Evolutionary conservation across 306 rosid species (phyloP), one percentile per base, ranked within the genome.

Genomic region (Trifolium pratense): DNA sequence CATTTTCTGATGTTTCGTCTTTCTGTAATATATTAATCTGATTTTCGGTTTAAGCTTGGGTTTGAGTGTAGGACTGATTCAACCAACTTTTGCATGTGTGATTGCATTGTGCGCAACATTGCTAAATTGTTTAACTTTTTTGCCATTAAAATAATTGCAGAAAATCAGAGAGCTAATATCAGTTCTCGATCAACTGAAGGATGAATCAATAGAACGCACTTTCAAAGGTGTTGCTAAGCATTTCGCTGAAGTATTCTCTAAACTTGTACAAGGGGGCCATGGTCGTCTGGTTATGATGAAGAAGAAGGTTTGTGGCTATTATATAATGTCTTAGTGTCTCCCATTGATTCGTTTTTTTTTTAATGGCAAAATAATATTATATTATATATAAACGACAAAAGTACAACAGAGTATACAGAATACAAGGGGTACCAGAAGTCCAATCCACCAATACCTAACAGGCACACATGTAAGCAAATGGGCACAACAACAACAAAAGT

Each of bases 161-260:
- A 94, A 94, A 94, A 94, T 94, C 78, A 86, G 73, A 81, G 97
- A 94, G 78, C 89, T 94, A 32, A 94, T 91, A 85, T 75, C 87
- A n/a, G 92, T 86, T 66, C 85, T 94, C 75, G 98, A 94, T 88
- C 96, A 89, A 69, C 88, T 91, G 78, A 94, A 94, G 79, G 98
- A 91, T 53, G 98, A 94, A 81, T 91, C 97, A 26, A 94, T 91
- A 53, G 98, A 94, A 48, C 97, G 97, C 40, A 94, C 98, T 74
- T 94, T 91, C 82, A 94, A 91, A 85, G 98, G 98, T 74, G 98
- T 94, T 78, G 96, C 97, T 43, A 83, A 89, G 89, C 94, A 94
- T 87, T 94, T 94, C 72, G 90, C 89, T 57, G 91, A 94, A 88
- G 96, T 94, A 71, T 94, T 94, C 81, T 88, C 98, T 14, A 92